Base-by-base conservation (phyloP, 1,284 basidiomycete genomes). In the Schizophyllum amplum region DNA sequence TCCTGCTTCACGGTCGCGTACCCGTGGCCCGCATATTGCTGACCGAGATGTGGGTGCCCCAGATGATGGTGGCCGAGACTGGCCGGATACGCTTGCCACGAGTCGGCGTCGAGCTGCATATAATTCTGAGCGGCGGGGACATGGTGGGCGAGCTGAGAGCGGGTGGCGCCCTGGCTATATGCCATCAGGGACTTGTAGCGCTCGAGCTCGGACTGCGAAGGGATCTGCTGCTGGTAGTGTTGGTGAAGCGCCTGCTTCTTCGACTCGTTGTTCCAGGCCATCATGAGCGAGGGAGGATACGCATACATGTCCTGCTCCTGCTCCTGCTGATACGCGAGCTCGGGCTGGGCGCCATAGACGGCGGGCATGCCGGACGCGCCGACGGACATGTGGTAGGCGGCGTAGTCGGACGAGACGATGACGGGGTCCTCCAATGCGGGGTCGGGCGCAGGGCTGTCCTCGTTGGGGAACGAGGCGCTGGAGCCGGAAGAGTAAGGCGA, bases 401-500 rank as follows among this genome's bases (percentile, higher is more conserved):
- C 11, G 48, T 21, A 50, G 24, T 50, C 48, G 48, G 48, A 22
- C 15, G 48, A 21, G 21, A 42, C 33, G 33, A 42, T 17, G 33
- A 42, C 33, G 33, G 33, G 33, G 13, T 42, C 33, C 2, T 42
- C 33, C 13, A 13, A 42, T 42, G 33, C 33, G 33, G 59, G 49
- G 23, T 66, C 63, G 3, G 65, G 64, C 9, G 64, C 55, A 20
- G 66, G 66, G 48, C 65, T 68, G 54, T 53, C 62, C 33, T 42
- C 33, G 52, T 62, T 63, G 23, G 60, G 64, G 52, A 63, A 66
- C 17, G 67, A 68, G 27, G 63, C 59, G 54, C 63, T 65, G 24
- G 68, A 68, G 52, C 61, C 61, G 47, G 67, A 68, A n/a, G 69
- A 69, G 59, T 67, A 68, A n/a, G 68, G 68, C 1, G 68, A 69